phyloP scores from a whole-genome alignment of 306 rosid genomes.

The Cicer yamashitae region DNA sequence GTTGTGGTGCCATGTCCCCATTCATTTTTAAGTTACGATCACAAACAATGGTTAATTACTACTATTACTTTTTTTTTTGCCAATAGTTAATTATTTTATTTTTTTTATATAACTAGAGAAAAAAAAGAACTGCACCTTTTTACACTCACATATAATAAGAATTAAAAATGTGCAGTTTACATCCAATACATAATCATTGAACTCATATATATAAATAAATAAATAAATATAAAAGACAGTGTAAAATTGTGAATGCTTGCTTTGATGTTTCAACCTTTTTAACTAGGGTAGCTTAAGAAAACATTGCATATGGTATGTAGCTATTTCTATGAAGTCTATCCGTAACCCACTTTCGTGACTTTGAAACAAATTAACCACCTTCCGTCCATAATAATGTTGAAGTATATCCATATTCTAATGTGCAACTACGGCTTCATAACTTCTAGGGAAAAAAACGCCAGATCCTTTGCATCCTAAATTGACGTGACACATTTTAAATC shows the following conservation, averaged over 20 bases:
- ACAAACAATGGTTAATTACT: neutral
- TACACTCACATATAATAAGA: no score
- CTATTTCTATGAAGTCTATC: neutral
- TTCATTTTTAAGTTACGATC: conserved; percentile 19
- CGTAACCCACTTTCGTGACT: conserved; percentile 46
- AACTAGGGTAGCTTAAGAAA: conserved; percentile 29
- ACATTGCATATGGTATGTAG: conserved; percentile 8
- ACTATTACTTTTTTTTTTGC: neutral
- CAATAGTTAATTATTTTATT: no score
- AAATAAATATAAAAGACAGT: neutral
- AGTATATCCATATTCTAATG: neutral
- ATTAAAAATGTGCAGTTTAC: no score
- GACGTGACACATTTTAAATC: conserved; percentile 25
- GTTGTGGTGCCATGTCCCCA: conserved; percentile 28
- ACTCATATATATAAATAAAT: no score
- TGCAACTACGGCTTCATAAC: neutral
- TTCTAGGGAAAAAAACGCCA: neutral
- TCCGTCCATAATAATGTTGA: neutral
- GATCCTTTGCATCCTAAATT: conserved; percentile 37
- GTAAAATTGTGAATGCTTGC: conserved; percentile 36
- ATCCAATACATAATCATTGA: no score
- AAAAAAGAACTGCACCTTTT: no score
- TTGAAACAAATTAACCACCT: conserved; percentile 48
- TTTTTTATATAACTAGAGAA: no score
- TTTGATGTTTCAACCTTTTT: conserved; percentile 33